phyloP scores from a whole-genome alignment of 768 basidiomycete genomes.

The Tylopilus plumbeoviolaceoides region DNA sequence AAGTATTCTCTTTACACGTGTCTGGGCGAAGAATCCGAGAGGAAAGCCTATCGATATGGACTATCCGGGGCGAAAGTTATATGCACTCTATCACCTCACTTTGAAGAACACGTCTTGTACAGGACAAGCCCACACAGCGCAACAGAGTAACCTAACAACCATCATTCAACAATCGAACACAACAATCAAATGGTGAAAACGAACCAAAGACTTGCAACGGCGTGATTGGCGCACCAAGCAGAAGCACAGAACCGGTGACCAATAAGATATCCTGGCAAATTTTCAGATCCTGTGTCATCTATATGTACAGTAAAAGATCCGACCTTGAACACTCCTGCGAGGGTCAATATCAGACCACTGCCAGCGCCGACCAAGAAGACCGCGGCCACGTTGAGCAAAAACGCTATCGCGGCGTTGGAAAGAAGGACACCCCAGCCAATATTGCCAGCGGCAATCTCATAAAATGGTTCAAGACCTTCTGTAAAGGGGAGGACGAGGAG shows the following conservation, averaged over 20 bases:
- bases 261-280: constrained; percentile 79
- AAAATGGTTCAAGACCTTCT: constrained; percentile 86
- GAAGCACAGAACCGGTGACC: constrained; percentile 83
- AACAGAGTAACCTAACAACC: constrained; percentile 69
- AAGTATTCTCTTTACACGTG: background rate
- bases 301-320: constrained; percentile 8
- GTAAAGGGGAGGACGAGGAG: constrained; percentile 84
- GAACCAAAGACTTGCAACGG: constrained; percentile 79
- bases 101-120: constrained; percentile 74
- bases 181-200: constrained; percentile 14
- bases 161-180: background rate
- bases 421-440: constrained; percentile 71
- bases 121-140: constrained; percentile 81
- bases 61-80: background rate
- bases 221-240: constrained; percentile 79
- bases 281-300: background rate
- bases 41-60: background rate
- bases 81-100: constrained; percentile 31
- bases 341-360: constrained; percentile 82
- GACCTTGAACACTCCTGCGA: constrained; percentile 93
- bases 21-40: background rate
- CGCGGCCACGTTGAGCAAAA: constrained; percentile 87
- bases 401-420: constrained; percentile 83
- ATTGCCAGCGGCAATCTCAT: constrained; percentile 47
- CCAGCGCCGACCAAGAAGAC: constrained; percentile 91